phyloP scores from a whole-genome alignment of 2,329 filamentous ascomycete genomes.

The Fusarium sp. region DNA sequence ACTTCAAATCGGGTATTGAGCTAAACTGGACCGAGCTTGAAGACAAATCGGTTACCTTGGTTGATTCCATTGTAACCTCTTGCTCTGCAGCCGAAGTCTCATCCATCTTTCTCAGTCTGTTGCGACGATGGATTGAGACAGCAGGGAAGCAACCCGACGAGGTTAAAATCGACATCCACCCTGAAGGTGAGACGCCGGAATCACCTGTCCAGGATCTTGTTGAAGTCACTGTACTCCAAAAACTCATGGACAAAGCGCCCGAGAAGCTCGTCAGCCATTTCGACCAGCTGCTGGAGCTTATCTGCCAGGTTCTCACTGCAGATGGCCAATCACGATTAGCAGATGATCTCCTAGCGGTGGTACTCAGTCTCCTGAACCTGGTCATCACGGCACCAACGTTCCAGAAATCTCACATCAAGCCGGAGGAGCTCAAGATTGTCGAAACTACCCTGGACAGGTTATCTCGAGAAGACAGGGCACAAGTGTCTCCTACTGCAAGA shows the following conservation, averaged over 20 bases:
- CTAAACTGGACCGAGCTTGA: slow-evolving; percentile 61
- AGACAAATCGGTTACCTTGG: slow-evolving; percentile 60
- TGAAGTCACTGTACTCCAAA: slow-evolving; percentile 73
- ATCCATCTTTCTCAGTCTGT: slow-evolving; percentile 69
- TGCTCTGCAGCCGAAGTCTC: slow-evolving; percentile 69
- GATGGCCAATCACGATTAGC: slow-evolving; percentile 56
- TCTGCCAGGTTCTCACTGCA: slow-evolving; percentile 68
- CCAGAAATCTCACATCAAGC: slow-evolving; percentile 59
- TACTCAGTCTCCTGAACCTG: slow-evolving; percentile 71
- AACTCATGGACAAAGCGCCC: slow-evolving; percentile 72
- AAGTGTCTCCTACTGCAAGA: slow-evolving; percentile 64
- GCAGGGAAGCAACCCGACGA: slow-evolving; percentile 42
- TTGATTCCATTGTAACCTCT: slow-evolving; percentile 61
- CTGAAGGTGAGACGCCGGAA: slow-evolving; percentile 43
- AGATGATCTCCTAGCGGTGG: slow-evolving; percentile 64
- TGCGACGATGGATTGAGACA: slow-evolving; percentile 67
- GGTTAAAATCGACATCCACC: slow-evolving; percentile 45
- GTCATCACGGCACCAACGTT: slow-evolving; percentile 70
- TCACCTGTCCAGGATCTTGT: slow-evolving; percentile 63
- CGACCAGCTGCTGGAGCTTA: slow-evolving; percentile 72
- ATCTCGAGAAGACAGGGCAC: slow-evolving; percentile 51
- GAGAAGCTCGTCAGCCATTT: slow-evolving; percentile 74
- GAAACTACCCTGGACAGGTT: slow-evolving; percentile 62
- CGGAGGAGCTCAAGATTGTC: slow-evolving; percentile 57
- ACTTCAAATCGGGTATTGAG: slow-evolving; percentile 34